Base-by-base conservation (phyloP, 2,329 filamentous ascomycete species). In the Pestalotiopsis sp. region DNA sequence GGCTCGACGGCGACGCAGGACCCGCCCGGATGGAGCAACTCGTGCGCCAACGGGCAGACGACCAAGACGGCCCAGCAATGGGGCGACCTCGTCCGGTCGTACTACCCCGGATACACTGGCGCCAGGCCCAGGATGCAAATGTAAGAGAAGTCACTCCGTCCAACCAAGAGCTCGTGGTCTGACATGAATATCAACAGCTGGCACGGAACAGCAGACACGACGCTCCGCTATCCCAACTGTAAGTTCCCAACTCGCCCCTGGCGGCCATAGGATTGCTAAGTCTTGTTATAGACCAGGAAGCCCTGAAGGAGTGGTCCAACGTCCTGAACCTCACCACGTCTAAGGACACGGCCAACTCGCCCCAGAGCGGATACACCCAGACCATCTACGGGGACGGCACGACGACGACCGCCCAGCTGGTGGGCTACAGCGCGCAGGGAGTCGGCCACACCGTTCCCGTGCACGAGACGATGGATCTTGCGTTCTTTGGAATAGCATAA, bases 21-120 rank as follows among this genome's bases (percentile, higher is more conserved):
- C 49, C 76, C 76, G 5, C 76, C 79, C 5, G 80, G 78, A 60
- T 89, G 88, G 87, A 88, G 88, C 79, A 83, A 81, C 69, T 81
- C 82, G 5, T 90, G 88, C 74, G 81, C 87, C 1, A 78, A 81
- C 36, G 88, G 88, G 5, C 79, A 85, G 71, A 78, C 81, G 67
- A 81, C 80, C 36, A 77, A 79, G 65, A 82, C 81, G 0, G 80
- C 80, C 12, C 67, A 75, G 49, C 74, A 79, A 61, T 85, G 84
- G 83, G 80, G 80, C 17, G 77, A 81, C 65, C 74, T 79, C 31
- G 81, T 81, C 1, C 72, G 75, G 64, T 76, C 79, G 14, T 87
- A 86, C 81, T 87, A 87, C 73, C 84, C 86, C 0, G 82, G 82
- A 41, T 90, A 87, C 73, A 81, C 74, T 20, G 82, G 83, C 7